Evolutionary conservation across 1,284 basidiomycete species (phyloP).

Genomic region (Pascua guehoae): DNA sequence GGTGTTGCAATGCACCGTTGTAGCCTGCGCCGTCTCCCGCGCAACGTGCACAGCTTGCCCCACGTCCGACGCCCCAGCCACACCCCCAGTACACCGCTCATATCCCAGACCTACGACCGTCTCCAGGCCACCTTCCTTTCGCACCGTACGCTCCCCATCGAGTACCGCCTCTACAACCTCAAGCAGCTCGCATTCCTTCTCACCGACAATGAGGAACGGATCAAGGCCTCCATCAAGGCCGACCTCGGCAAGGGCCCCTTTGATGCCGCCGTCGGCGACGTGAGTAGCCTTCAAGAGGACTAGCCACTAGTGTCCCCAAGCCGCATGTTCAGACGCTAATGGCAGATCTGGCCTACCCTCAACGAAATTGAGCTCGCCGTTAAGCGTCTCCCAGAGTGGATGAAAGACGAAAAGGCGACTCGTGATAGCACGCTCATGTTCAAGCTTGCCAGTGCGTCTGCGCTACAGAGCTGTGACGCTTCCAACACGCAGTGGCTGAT

Average conservation of each 20-base stretch:
- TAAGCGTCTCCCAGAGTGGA: conserved; percentile 69
- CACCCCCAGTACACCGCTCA: background rate
- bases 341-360: conserved; percentile 52
- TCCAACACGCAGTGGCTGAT: background rate
- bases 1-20: background rate
- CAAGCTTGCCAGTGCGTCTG: conserved; percentile 39
- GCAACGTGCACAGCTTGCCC: too few relatives aligned
- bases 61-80: background rate
- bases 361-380: conserved; percentile 64
- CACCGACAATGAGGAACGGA: conserved; percentile 57
- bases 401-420: conserved; percentile 61
- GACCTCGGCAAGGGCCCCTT: conserved; percentile 58
- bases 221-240: conserved; percentile 54
- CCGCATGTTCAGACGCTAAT: background rate
- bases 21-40: too few relatives aligned
- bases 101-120: conserved; percentile 51
- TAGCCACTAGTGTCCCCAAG: background rate
- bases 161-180: conserved; percentile 61
- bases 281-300: conserved; percentile 14
- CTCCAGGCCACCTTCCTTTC: conserved; percentile 56
- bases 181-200: conserved; percentile 62
- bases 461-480: too few relatives aligned
- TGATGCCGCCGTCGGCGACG: conserved; percentile 31
- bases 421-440: conserved; percentile 52
- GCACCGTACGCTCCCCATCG: conserved; percentile 55